phyloP scores from a whole-genome alignment of 495 filamentous ascomycete genomes.

The Xylaria scruposa region DNA sequence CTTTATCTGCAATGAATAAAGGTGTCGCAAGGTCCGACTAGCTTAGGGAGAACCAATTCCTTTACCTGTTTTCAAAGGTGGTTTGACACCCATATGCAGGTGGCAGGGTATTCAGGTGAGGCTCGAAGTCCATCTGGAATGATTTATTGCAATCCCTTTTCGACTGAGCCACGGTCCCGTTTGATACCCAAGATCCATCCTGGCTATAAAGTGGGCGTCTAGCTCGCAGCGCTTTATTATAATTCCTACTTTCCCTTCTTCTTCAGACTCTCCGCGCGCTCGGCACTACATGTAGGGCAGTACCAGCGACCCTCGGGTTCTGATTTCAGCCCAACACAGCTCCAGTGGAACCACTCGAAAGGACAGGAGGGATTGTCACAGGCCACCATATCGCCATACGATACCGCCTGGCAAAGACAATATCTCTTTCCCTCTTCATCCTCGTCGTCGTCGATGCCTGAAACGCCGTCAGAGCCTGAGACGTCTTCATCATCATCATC shows the following conservation, averaged over 20 bases:
- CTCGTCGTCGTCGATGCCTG: slow-evolving; percentile 80
- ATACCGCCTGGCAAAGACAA: slow-evolving; percentile 90
- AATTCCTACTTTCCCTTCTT: slow-evolving; percentile 43
- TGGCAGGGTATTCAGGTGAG: not conserved
- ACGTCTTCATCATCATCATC: slow-evolving; percentile 68
- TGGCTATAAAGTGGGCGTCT: too few species aligned
- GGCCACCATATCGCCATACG: slow-evolving; percentile 96
- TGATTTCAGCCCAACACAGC: slow-evolving; percentile 84
- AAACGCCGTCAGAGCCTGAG: slow-evolving; percentile 66
- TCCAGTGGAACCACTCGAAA: slow-evolving; percentile 99
- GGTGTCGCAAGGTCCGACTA: not conserved
- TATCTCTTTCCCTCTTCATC: slow-evolving; percentile 89
- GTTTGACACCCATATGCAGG: not conserved
- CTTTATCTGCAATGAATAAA: not conserved
- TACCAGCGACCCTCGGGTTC: slow-evolving; percentile 94
- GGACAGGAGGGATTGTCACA: slow-evolving; percentile 94
- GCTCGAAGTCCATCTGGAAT: not conserved
- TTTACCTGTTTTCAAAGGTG: too few species aligned
- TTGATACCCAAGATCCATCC: not conserved
- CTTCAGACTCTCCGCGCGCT: slow-evolving; percentile 60
- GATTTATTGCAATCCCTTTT: not conserved
- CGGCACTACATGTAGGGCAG: slow-evolving; percentile 72
- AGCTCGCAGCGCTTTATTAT: not conserved
- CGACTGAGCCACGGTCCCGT: not conserved
- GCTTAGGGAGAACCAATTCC: not conserved